phyloP scores from a whole-genome alignment of 2,329 filamentous ascomycete species.

The Amauroascus verrucosus region DNA sequence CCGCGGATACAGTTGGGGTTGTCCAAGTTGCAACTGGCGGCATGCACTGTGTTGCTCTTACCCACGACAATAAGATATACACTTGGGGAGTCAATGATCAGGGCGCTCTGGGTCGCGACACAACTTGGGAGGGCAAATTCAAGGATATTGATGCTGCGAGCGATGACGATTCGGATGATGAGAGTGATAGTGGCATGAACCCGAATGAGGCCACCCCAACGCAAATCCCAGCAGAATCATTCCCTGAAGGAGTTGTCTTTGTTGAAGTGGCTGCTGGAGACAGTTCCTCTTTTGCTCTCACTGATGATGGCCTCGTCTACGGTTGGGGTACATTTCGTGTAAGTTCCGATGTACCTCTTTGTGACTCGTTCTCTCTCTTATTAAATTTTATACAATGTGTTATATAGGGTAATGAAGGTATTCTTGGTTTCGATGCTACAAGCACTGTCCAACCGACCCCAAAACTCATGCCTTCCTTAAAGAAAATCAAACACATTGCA shows the following conservation, averaged over 20 bases:
- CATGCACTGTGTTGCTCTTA: conserved; percentile 70
- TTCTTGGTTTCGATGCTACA: conserved; percentile 47
- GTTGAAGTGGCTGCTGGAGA: conserved; percentile 50
- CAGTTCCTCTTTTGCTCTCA: conserved; percentile 50
- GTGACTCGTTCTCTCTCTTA: no score
- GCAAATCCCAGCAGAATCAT: conserved; percentile 38
- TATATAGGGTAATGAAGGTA: conserved; percentile 51
- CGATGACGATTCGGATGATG: conserved; percentile 42
- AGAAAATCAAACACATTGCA: conserved; percentile 45
- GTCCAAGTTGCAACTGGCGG: conserved; percentile 69
- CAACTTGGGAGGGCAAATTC: conserved; percentile 54
- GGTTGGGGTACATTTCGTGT: conserved; percentile 55
- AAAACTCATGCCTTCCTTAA: conserved; percentile 42
- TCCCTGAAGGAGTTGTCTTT: conserved; percentile 46
- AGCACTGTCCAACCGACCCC: conserved; percentile 38
- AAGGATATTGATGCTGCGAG: conserved; percentile 45
- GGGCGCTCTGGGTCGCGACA: conserved; percentile 67
- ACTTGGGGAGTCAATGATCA: conserved; percentile 87
- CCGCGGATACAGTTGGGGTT: conserved; percentile 50
- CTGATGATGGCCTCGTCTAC: conserved; percentile 50
- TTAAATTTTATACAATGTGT: not conserved
- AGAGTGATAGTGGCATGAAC: conserved; percentile 45
- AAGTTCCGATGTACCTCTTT: conserved; percentile 25
- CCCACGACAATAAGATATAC: conserved; percentile 68
- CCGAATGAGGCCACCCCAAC: conserved; percentile 47